Evolutionary conservation across 352 stramenopile genomes (phyloP), one percentile per base, ranked within the genome.

Genomic region (Globisporangium irregulare): DNA sequence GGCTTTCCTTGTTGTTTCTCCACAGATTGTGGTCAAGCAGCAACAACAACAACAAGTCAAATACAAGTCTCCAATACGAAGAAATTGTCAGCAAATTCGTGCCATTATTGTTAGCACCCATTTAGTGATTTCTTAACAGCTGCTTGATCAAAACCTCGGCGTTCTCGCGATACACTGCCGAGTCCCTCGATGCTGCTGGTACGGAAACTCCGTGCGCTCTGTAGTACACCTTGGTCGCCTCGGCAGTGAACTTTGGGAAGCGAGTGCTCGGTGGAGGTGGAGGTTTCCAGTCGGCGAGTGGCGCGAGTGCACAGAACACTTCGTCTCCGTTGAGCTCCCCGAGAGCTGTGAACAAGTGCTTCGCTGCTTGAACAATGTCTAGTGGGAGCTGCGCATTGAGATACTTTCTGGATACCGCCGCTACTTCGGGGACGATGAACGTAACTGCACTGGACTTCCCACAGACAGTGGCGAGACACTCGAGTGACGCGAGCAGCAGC

Each of bases 301-400:
- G 60, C 14, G 80, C 85, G 54, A 93, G 38, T 1, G 73, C 70
- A 46, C 77, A 85, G 59, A 94, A 92, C 7, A 93, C 84, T 67
- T 92, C 80, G 57, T 94, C 85, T 57, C 82, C 75, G 48, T 94
- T 94, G 14, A 92, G 66, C 14, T 70, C 59, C 6, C 71, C 78
- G 3, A 94, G 67, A 20, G 74, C 72, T 25, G 62, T 48, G 38
- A 93, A 83, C 7, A 92, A 64, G 8, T 78, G 63, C 9, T 76
- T 74, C 0, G 80, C 75, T 62, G 73, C 58, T 9, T 72, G 66
- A 4, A 87, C 70, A 36, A 90, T 71, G 5, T 84, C 66, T 1
- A 29, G 48, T 3, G 82, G 78, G 14, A 80, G 75, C 34, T 55
- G 29, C 24, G 50, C 22, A 41, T 72, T 81, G 18, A 94, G 69